Conservation (phyloP, 148 eudicot species). For the Arbutus unedo region DNA sequence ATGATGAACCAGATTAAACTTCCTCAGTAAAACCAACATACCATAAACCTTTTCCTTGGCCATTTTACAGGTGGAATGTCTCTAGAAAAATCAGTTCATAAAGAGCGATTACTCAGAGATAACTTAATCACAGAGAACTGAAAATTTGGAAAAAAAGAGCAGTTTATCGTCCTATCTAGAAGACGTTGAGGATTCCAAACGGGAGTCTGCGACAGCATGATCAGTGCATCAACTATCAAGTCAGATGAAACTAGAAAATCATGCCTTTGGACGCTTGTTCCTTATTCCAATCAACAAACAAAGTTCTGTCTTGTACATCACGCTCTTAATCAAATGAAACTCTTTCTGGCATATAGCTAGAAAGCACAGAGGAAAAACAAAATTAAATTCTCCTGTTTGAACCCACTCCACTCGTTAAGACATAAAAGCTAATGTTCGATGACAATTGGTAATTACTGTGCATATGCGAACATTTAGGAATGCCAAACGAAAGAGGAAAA, state of each 20-base stretch:
- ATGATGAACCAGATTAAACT: constrained; percentile 6
- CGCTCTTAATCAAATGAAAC: not conserved
- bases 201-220: not conserved
- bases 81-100: not conserved
- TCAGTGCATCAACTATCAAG: not conserved
- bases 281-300: not conserved
- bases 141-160: not conserved
- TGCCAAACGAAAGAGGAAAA: not conserved
- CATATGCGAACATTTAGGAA: not conserved
- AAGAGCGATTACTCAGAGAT: not conserved
- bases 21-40: not conserved
- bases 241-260: not conserved
- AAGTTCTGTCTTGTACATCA: not conserved
- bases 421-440: not conserved
- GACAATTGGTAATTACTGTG: not conserved
- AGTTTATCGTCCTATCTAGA: not conserved
- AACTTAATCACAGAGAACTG: not conserved
- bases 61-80: not conserved
- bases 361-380: not conserved
- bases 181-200: not conserved
- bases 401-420: not conserved
- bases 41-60: not conserved
- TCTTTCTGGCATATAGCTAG: not conserved
- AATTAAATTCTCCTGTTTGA: constrained; percentile 4
- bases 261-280: not conserved